Evolutionary conservation across 441 rosid species (phyloP).

Genomic region (Sinapis alba): DNA sequence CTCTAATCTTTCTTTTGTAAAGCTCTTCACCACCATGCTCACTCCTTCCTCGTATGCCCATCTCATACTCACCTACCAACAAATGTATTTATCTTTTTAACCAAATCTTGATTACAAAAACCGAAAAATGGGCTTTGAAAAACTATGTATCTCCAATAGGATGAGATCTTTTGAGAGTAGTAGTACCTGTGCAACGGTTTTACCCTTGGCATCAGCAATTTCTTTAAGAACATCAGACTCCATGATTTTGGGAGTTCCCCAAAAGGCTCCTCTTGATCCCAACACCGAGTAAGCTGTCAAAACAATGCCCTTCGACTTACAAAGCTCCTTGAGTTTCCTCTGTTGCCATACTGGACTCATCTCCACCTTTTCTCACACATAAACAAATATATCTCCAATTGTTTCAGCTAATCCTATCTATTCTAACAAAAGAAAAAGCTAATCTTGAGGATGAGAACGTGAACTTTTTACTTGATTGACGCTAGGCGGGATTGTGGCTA

Average conservation of each 20-base stretch:
- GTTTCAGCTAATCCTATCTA: background rate
- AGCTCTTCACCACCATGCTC: slow-evolving; percentile 51
- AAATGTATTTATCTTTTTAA: background rate
- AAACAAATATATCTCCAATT: background rate
- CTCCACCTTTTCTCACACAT: slow-evolving; percentile 49
- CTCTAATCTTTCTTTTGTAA: slow-evolving; percentile 47
- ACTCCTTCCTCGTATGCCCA: slow-evolving; percentile 59
- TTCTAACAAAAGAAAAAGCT: background rate
- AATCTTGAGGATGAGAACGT: background rate
- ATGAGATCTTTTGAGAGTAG: background rate
- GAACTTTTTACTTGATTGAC: slow-evolving; percentile 54
- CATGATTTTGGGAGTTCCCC: slow-evolving; percentile 52
- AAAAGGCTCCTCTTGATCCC: slow-evolving; percentile 51
- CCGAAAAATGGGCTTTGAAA: background rate
- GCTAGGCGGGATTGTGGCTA: slow-evolving; percentile 61
- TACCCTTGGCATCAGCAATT: slow-evolving; percentile 46
- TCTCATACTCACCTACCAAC: slow-evolving; percentile 50
- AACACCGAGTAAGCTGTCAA: slow-evolving; percentile 53
- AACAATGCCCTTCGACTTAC: slow-evolving; percentile 41
- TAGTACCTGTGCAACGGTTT: slow-evolving; percentile 50
- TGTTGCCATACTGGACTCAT: slow-evolving; percentile 62
- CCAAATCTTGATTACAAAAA: background rate
- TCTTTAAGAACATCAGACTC: slow-evolving; percentile 44
- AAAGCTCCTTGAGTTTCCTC: slow-evolving; percentile 45
- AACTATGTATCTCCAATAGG: background rate